Evolutionary conservation across 1,139 yeast genomes (phyloP).

Genomic region (Magnusiomyces suaveolens): DNA sequence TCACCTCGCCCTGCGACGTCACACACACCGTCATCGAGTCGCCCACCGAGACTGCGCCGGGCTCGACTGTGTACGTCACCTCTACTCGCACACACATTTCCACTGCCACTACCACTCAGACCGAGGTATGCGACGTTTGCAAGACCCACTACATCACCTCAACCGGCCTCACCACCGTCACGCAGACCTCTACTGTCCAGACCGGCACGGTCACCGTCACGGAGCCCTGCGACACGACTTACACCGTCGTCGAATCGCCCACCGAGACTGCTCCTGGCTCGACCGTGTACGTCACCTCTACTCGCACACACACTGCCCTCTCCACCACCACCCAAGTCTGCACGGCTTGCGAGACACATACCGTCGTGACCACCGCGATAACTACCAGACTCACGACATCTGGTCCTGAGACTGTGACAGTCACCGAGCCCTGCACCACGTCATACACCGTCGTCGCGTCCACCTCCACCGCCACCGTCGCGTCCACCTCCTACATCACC

Average conservation of each 20-base stretch:
- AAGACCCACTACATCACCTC: neutral
- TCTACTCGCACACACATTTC: neutral
- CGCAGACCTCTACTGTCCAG: neutral
- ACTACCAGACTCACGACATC: neutral
- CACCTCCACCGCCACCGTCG: neutral
- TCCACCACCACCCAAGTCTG: neutral
- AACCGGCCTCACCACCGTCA: neutral
- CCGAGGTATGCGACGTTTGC: neutral
- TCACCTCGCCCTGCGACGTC: constrained; percentile 1
- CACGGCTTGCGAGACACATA: neutral
- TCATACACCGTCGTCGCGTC: neutral
- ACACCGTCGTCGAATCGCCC: neutral
- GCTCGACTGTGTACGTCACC: neutral
- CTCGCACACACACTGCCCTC: no score
- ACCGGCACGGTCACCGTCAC: neutral
- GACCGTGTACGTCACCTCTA: neutral
- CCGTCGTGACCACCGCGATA: neutral
- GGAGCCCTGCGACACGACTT: neutral
- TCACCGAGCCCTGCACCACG: neutral
- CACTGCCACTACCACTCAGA: neutral
- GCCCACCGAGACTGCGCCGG: neutral
- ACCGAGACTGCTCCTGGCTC: no score
- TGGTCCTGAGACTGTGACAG: neutral
- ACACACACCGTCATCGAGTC: constrained; percentile 1
- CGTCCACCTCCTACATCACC: neutral